phyloP scores from a whole-genome alignment of 495 filamentous ascomycete genomes.

The Bathelium albidoporum region DNA sequence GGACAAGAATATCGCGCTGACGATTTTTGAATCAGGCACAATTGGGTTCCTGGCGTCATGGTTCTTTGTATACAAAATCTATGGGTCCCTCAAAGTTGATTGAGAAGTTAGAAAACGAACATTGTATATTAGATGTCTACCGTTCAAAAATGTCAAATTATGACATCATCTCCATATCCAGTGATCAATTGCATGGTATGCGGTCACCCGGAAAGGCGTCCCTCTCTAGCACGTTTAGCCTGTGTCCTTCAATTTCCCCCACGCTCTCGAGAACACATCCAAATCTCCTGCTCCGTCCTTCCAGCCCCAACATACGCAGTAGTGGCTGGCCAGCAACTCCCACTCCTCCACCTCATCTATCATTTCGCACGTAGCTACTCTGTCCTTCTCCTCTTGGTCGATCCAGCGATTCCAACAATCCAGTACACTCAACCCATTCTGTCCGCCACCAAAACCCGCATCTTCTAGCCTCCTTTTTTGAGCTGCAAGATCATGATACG shows the following conservation, averaged over 20 bases:
- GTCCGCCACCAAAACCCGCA: slow-evolving; percentile 49
- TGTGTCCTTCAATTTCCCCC: slow-evolving; percentile 12
- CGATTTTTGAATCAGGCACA: slow-evolving; percentile 47
- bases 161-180: neutral
- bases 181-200: no score
- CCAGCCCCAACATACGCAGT: slow-evolving; percentile 83
- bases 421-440: slow-evolving; percentile 56
- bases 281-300: slow-evolving; percentile 32
- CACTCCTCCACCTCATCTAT: slow-evolving; percentile 96
- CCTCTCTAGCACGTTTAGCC: no score
- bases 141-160: neutral
- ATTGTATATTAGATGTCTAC: neutral
- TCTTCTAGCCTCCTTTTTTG: slow-evolving; percentile 55
- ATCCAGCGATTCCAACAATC: slow-evolving; percentile 70
- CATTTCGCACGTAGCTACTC: slow-evolving; percentile 71
- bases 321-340: slow-evolving; percentile 77
- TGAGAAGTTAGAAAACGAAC: slow-evolving; percentile 3
- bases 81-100: slow-evolving; percentile 92
- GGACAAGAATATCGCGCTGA: neutral
- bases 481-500: slow-evolving; percentile 52
- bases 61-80: slow-evolving; percentile 88
- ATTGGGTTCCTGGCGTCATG: slow-evolving; percentile 94
- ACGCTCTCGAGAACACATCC: slow-evolving; percentile 15
- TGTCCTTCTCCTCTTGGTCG: slow-evolving; percentile 57
- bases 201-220: no score